Conservation (phyloP, 164 flowering plant genomes). For the Magnolia officinalis region DNA sequence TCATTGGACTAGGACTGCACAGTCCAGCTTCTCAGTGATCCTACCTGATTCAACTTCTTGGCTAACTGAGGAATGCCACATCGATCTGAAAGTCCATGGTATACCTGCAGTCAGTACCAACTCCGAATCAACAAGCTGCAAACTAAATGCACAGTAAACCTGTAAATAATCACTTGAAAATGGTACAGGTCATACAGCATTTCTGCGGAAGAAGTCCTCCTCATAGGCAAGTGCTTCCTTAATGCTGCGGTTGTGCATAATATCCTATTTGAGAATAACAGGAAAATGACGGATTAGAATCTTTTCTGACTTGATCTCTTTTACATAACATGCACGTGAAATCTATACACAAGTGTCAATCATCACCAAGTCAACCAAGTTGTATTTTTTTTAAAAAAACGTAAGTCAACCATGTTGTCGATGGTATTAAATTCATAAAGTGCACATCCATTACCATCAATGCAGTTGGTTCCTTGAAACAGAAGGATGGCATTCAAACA, state of each 20-base stretch:
- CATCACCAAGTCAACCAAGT: neutral
- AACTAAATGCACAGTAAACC: neutral
- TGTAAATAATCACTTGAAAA: conserved; percentile 3
- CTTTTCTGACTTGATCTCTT: neutral
- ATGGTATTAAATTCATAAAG: neutral
- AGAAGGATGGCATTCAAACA: neutral
- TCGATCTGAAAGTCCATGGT: conserved; percentile 78
- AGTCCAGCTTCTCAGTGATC: conserved; percentile 1
- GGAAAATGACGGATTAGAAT: conserved; percentile 7
- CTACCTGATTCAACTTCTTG: conserved; percentile 86
- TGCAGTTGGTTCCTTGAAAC: neutral
- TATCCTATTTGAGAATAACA: conserved; percentile 52
- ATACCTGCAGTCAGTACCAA: conserved; percentile 45
- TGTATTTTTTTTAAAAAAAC: no score
- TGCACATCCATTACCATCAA: neutral
- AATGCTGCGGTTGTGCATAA: conserved; percentile 65
- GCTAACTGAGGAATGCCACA: conserved; percentile 92
- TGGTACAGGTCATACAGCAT: conserved; percentile 52
- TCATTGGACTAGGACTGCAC: neutral
- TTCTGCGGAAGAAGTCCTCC: conserved; percentile 86
- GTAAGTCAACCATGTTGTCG: neutral
- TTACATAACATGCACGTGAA: neutral
- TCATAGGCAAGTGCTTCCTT: conserved; percentile 87
- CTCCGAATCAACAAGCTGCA: neutral
- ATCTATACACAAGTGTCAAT: neutral